These are phyloP conservation scores for Nigrospora sphaerica DNA, from an alignment of 2,329 filamentous ascomycete genomes.

Conservation along the genomic window DNA sequence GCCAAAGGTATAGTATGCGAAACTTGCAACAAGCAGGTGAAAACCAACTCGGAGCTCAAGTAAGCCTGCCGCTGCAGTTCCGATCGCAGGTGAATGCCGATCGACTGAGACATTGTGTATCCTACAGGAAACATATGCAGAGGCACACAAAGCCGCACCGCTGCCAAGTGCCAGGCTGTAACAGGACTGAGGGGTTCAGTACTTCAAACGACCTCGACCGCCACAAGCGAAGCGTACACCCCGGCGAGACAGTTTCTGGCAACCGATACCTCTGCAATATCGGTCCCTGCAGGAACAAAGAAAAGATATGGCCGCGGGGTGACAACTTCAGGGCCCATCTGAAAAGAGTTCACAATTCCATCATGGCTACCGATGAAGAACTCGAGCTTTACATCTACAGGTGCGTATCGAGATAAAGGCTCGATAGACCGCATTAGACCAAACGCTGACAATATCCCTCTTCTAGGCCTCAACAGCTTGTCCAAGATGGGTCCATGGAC, in stretches of 20 bases:
- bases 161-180: conserved; percentile 54
- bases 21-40: conserved; percentile 32
- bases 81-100: not conserved
- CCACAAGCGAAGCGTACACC: conserved; percentile 68
- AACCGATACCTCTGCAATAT: conserved; percentile 55
- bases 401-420: conserved; percentile 12
- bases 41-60: conserved; percentile 50
- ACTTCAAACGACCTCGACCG: conserved; percentile 77
- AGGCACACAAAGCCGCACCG: conserved; percentile 62
- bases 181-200: conserved; percentile 60
- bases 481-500: not conserved
- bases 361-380: conserved; percentile 28
- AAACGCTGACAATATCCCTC: not conserved
- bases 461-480: not conserved
- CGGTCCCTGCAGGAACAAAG: conserved; percentile 46
- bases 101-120: conserved; percentile 10
- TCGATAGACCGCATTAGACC: not conserved
- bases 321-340: conserved; percentile 87
- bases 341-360: conserved; percentile 52
- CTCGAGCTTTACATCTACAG: conserved; percentile 25
- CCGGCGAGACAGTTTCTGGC: conserved; percentile 33
- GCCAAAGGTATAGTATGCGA: conserved; percentile 23
- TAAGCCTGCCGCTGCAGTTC: conserved; percentile 22
- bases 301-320: conserved; percentile 70
- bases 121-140: conserved; percentile 62